Percentiles rank a stretch among this genome's conserved stretches.
Conservation (phyloP, 2,329 filamentous ascomycete genomes). For the Pyrenochaeta sp. region DNA sequence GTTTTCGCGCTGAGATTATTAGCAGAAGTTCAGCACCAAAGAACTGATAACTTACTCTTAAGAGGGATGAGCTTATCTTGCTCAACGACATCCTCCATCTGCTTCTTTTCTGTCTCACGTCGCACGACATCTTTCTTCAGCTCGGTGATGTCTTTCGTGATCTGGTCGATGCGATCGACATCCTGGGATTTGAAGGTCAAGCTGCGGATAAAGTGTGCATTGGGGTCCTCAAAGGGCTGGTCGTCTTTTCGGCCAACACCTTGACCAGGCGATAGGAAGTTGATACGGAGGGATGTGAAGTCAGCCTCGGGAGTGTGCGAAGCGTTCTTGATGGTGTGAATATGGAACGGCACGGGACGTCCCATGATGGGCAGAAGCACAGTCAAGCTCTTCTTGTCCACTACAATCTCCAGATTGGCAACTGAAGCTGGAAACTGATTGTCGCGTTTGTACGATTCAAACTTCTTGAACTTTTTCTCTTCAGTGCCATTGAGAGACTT, state of each 20-base stretch:
- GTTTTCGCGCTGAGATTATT: constrained; percentile 74
- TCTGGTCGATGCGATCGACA: constrained; percentile 86
- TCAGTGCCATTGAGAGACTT: constrained; percentile 87
- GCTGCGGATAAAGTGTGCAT: constrained; percentile 94
- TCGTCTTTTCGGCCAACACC: constrained; percentile 97
- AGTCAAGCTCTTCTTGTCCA: constrained; percentile 89
- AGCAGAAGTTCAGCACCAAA: constrained; percentile 1
- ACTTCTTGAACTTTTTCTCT: constrained; percentile 98
- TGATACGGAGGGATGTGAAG: constrained; percentile 93
- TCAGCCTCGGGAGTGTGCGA: constrained; percentile 97
- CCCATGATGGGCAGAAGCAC: constrained; percentile 97
- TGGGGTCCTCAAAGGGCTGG: constrained; percentile 95
- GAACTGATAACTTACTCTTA: constrained; percentile 70
- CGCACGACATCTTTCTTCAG: constrained; percentile 93
- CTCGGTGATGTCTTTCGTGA: constrained; percentile 91
- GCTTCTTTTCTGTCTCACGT: constrained; percentile 98
- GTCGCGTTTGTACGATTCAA: constrained; percentile 98
- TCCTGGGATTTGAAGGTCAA: constrained; percentile 94
- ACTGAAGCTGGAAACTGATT: constrained; percentile 87
- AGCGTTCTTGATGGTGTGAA: constrained; percentile 97
- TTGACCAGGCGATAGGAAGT: constrained; percentile 95
- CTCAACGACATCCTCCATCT: constrained; percentile 98
- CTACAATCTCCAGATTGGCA: constrained; percentile 86
- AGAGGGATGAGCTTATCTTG: constrained; percentile 97
- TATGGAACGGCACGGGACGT: constrained; percentile 96